A percentile compares a stretch with the other conserved stretches of the same genome.
Conservation (phyloP, 148 eudicot genomes). For the Agrostemma githago region DNA sequence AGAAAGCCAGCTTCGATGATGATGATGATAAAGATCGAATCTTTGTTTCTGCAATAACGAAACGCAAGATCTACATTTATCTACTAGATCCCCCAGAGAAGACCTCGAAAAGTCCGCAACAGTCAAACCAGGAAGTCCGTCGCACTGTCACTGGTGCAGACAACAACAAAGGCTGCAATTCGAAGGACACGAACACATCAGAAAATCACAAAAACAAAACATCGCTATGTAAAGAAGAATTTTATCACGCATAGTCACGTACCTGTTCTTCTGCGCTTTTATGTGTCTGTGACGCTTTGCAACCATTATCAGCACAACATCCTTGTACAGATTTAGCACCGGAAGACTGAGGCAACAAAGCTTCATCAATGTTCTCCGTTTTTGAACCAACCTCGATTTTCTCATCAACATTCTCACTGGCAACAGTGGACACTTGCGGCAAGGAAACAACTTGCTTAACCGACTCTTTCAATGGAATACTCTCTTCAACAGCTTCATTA, state of each 20-base stretch:
- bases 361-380: slow-evolving; percentile 21
- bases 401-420: slow-evolving; percentile 25
- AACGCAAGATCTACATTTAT: slow-evolving; percentile 34
- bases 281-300: slow-evolving; percentile 32
- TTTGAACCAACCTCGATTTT: slow-evolving; percentile 20
- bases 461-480: slow-evolving; percentile 40
- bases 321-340: slow-evolving; percentile 20
- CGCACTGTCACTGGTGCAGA: slow-evolving; percentile 41
- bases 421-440: slow-evolving; percentile 22
- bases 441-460: slow-evolving; percentile 36
- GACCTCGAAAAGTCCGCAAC: slow-evolving; percentile 82
- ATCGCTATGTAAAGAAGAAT: neutral
- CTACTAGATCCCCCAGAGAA: slow-evolving; percentile 51
- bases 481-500: slow-evolving; percentile 21
- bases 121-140: slow-evolving; percentile 62
- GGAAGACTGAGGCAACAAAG: slow-evolving; percentile 27
- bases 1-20: slow-evolving; percentile 11
- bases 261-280: slow-evolving; percentile 49
- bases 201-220: neutral
- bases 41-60: slow-evolving; percentile 18
- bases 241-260: neutral
- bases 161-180: slow-evolving; percentile 48
- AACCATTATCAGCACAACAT: slow-evolving; percentile 26
- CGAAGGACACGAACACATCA: slow-evolving; percentile 11
- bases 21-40: slow-evolving; percentile 8